Base-by-base conservation (phyloP, 768 basidiomycete species). In the Trametes sanguinea region DNA sequence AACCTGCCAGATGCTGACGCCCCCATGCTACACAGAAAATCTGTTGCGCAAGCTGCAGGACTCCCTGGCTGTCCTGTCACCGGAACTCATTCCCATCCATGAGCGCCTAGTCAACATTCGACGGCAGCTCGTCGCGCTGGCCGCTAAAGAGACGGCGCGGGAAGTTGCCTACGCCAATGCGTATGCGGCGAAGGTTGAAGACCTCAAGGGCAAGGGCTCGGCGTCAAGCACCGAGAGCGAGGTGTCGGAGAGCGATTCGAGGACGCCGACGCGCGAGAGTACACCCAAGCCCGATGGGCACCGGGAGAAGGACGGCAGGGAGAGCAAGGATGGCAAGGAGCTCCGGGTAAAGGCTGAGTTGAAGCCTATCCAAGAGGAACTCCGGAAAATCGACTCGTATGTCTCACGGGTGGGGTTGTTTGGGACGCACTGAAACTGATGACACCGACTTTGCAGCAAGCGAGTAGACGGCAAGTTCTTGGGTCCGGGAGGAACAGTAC, bases 391-490 rank as follows among this genome's bases (percentile, higher is more conserved):
- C 67, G 97, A 99, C 79, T 89, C 90, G 89, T 93, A 84, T 88
- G 91, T 90, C 75, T 54, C 59, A 27, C 50, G 6, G 17, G 14
- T 11, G 17, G 37, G 11, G 69, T 67, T 70, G 53, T 76, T 14
- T 5, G 5, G 14, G 4, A 33, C 30, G 30, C 14, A 8, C 8
- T n/a, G 35, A 50, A 14, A n/a, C 48, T 50, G 2, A 50, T 22
- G 29, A 11, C 27, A 27, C 29, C 22, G 27, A 51, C n/a, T 13
- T 40, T 37, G 32, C 10, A 93, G 92, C 48, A 89, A 93, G 75
- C 92, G 95, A 14, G 94, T 96, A 3, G 94, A 98, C 71, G 95
- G 95, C 56, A 96, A 96, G 74, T 98, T 98, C 75, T 80, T 96
- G 17, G 94, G 93, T 0, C 90, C 93, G 27, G 92, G 92, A 3